Evolutionary conservation across 805 yeast genomes (phyloP), one percentile per base, ranked within the genome.

Genomic region (Saccharomycopsis fodiens): DNA sequence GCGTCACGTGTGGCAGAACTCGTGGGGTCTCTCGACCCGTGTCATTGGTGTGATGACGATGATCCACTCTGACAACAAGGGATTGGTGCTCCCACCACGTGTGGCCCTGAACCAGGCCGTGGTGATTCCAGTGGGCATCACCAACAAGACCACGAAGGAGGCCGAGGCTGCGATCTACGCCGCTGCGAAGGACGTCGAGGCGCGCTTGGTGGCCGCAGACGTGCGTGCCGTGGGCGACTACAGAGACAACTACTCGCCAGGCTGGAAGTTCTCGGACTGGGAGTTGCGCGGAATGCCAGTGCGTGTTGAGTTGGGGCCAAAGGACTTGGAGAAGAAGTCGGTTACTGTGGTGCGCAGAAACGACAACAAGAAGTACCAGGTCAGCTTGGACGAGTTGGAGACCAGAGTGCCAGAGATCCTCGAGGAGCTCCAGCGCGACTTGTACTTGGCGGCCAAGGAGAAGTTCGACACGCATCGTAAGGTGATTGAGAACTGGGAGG

Each of bases 1-100:
- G 70, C 70, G 89, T 42, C 78, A 71, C 57, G 96, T 93, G 29
- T 87, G 81, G 78, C 99, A 93, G 72, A 93, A 94, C 74, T 89
- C 97, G 10, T 93, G 99, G 99, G 99, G 99, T 69, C 72, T 93
- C 57, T 89, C 97, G 41, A 93, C 99, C 49, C 86, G 99, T 70
- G 93, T 85, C 54, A 89, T 93, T 63, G 99, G 99, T 75, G 99
- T 94, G 56, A 93, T 93, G 97, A 88, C 87, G 50, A 93, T 93
- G 99, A 78, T 88, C 49, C 99, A 93, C 66, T 88, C 97, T 31
- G 99, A 93, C 68, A 89, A 94, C 76, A 91, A 88, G 73, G 99
- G 99, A 66, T 74, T 93, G 57, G 97, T 93, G 40, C 74, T 94
- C 57, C 99, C 99, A 52, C 99, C 99, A 59, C 77, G 96, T 61